Conservation (phyloP, 768 basidiomycete genomes). For the Cantharellus anzutake region DNA sequence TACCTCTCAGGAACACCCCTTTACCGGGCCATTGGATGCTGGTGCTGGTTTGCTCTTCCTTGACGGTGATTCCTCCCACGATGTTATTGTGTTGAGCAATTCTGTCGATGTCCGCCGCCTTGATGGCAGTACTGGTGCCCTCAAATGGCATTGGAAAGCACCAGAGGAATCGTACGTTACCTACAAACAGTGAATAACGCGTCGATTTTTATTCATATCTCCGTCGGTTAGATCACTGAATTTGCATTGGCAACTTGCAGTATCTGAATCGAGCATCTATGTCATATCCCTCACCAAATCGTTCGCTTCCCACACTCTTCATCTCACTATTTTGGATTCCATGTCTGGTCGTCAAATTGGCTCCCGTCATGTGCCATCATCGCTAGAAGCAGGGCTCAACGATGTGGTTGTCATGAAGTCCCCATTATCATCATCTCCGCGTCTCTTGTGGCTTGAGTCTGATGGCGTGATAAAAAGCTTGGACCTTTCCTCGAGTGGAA, state of each 20-base stretch:
- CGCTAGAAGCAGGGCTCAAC: conserved; percentile 18
- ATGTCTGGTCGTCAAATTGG: conserved; percentile 32
- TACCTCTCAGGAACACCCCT: conserved; percentile 22
- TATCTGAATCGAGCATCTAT: conserved; percentile 36
- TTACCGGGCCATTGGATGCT: conserved; percentile 31
- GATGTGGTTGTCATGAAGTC: conserved; percentile 13
- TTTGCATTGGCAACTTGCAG: conserved; percentile 41
- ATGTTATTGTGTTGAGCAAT: conserved; percentile 36
- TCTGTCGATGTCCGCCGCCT: conserved; percentile 39
- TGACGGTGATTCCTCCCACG: conserved; percentile 13
- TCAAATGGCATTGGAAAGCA: conserved; percentile 54
- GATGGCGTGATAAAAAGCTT: conserved; percentile 11
- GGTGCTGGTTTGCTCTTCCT: conserved; percentile 33
- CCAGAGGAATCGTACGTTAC: conserved; percentile 41
- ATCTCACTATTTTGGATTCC: conserved; percentile 41
- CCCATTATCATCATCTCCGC: no score
- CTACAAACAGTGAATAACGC: not conserved
- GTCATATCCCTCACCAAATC: conserved; percentile 34
- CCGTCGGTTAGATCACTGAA: conserved; percentile 33
- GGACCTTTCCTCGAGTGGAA: no score
- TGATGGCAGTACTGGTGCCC: conserved; percentile 30
- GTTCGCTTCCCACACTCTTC: conserved; percentile 38
- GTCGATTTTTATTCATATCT: not conserved
- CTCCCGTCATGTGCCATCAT: conserved; percentile 35
- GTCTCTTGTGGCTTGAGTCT: conserved; percentile 27